Base-by-base conservation (phyloP, 2,329 filamentous ascomycete species). In the Akanthomyces dipterigenus region DNA sequence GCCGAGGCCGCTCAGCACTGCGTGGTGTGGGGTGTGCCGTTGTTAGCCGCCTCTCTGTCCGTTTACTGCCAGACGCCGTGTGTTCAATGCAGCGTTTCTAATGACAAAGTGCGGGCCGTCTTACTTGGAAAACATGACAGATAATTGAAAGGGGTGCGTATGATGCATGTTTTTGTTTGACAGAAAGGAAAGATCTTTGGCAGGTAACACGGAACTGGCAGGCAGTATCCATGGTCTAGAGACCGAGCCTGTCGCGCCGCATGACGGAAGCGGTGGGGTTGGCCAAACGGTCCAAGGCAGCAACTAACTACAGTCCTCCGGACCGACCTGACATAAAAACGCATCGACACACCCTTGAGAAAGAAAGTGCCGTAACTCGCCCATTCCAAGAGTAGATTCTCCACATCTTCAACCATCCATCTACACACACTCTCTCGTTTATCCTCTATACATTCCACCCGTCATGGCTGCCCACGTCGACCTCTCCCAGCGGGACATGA, bases 401-500 rank as follows among this genome's bases (percentile, higher is more conserved):
- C 16, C 4, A 14, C 22, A 22, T 36, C n/a, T 26, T 2, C 5
- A 24, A 5, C 12, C 3, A 3, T 9, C 18, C 34, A 54, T 34
- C 16, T 18, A 5, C 16, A 48, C 16, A 48, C 22, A 28, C 45
- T 16, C 36, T 16, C 36, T 16, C 36, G 36, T 24, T 18, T 20
- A 11, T 18, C 11, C 18, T 18, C n/a, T 34, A 55, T 49, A 54
- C 18, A 54, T 22, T 36, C 42, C 22, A 28, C 20, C 60, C 67
- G 69, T 55, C 48, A 86, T 86, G 83, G 72, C 57, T 46, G 36
- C 80, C 48, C 70, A 73, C 60, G 68, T 76, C 60, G 71, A 76
- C 16, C 76, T 88, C 62, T 87, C 81, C 70, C 76, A 72, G 50
- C 81, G 82, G 64, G 86, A 89, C 70, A 74, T 84, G 70, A 80